Conservation (phyloP, 148 eudicot species). For the Tetragonia tetragonoides region DNA sequence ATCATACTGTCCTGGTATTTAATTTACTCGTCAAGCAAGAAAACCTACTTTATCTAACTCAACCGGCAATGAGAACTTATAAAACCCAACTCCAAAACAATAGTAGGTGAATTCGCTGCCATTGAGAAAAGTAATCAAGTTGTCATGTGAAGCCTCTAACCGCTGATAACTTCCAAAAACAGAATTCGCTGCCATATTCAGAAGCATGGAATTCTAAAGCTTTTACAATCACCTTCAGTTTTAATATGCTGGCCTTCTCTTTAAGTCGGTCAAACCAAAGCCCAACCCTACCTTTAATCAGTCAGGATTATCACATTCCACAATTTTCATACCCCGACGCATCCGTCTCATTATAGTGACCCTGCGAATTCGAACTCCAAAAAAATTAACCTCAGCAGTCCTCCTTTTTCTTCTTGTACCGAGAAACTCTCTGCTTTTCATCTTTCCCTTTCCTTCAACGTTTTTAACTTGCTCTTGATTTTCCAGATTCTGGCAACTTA, state of each 20-base stretch:
- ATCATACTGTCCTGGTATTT: not conserved
- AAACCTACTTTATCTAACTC: not conserved
- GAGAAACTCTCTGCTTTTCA: conserved; percentile 16
- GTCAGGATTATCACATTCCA: conserved; percentile 33
- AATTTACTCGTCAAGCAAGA: not conserved
- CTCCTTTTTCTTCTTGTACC: conserved; percentile 28
- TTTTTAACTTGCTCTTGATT: conserved; percentile 18
- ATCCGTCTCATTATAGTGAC: conserved; percentile 43
- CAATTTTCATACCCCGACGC: conserved; percentile 52
- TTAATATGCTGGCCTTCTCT: not conserved
- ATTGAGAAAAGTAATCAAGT: not conserved
- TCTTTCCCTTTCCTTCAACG: conserved; percentile 29
- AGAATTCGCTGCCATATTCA: not conserved
- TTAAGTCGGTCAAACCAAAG: conserved; percentile 5
- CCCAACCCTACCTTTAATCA: conserved; percentile 6
- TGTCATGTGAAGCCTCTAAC: not conserved
- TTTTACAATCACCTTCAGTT: not conserved
- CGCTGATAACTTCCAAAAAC: not conserved
- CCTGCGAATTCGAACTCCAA: conserved; percentile 39
- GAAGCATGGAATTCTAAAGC: not conserved
- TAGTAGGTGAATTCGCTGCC: no score
- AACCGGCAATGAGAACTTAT: no score
- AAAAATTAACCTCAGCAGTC: conserved; percentile 28
- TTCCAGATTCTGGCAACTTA: conserved; percentile 23
- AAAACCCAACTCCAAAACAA: no score